Conservation (phyloP, 1,139 yeast species). For the Geotrichum bryndzae region DNA sequence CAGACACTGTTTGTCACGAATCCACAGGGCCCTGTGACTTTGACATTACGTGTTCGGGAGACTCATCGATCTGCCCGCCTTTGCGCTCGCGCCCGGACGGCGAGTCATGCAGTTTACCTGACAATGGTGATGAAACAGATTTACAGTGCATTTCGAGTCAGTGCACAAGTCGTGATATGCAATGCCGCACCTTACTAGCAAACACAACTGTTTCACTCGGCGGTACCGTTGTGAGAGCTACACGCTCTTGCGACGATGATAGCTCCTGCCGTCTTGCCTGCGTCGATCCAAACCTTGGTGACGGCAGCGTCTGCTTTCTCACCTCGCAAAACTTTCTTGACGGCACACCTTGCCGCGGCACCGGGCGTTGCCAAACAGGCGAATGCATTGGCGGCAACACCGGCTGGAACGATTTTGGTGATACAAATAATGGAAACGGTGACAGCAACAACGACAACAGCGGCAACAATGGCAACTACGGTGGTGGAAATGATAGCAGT, state of each 20-base stretch:
- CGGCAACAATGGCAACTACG: background rate
- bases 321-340: constrained; percentile 35
- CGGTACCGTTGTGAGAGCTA: constrained; percentile 20
- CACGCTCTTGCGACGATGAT: constrained; percentile 31
- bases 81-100: constrained; percentile 31
- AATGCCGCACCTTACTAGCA: constrained; percentile 32
- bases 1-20: constrained; percentile 31
- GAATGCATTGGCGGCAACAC: constrained; percentile 29
- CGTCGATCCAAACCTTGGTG: constrained; percentile 23
- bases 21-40: constrained; percentile 37
- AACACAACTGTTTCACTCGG: constrained; percentile 22
- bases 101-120: constrained; percentile 31
- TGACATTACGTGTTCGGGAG: constrained; percentile 35
- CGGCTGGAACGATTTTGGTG: background rate
- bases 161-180: constrained; percentile 36
- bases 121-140: constrained; percentile 18
- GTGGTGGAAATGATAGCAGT: background rate
- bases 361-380: constrained; percentile 33
- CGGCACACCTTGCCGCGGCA: constrained; percentile 36
- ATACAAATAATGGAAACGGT: background rate
- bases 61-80: constrained; percentile 33
- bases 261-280: constrained; percentile 32
- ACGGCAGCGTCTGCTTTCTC: constrained; percentile 27
- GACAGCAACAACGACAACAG: background rate
- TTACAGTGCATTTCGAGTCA: constrained; percentile 36